These are phyloP conservation scores for Neurospora sp. DNA, from an alignment of 495 filamentous ascomycete genomes.

Conservation along the genomic window DNA sequence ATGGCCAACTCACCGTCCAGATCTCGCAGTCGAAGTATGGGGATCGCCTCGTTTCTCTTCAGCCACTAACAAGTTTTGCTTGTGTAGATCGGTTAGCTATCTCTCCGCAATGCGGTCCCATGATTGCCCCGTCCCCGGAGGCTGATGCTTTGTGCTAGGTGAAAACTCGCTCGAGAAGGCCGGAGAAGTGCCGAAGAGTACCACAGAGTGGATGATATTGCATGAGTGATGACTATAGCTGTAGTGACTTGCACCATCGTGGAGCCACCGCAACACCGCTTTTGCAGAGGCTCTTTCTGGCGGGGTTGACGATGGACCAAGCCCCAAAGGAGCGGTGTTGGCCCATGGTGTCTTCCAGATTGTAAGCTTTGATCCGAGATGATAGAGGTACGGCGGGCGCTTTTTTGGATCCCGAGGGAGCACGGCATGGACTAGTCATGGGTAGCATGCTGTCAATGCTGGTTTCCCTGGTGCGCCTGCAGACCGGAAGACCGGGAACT, in stretches of 20 bases:
- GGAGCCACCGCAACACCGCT: not conserved
- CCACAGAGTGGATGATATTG: not conserved
- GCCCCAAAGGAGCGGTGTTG: not conserved
- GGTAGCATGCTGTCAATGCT: not conserved
- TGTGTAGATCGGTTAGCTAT: not conserved
- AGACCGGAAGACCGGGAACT: slow-evolving; percentile 21
- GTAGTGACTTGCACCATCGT: not conserved
- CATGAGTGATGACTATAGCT: not conserved
- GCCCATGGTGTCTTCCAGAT: not conserved
- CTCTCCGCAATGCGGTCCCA: not conserved
- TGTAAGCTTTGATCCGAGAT: not conserved
- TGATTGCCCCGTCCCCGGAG: not conserved
- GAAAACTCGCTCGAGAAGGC: not conserved
- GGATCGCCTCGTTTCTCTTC: not conserved
- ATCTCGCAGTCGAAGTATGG: not conserved
- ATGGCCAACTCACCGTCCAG: not conserved
- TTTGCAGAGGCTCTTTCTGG: not conserved
- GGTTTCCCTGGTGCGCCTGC: slow-evolving; percentile 1
- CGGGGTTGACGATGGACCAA: not conserved
- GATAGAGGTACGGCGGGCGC: not conserved
- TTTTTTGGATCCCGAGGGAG: not conserved
- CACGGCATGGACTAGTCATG: not conserved
- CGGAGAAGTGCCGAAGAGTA: not conserved
- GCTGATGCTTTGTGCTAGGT: not conserved
- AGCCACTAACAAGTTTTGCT: not conserved